phyloP scores from a whole-genome alignment of 176 grass and related monocot species.

The Phoenix dactylifera region DNA sequence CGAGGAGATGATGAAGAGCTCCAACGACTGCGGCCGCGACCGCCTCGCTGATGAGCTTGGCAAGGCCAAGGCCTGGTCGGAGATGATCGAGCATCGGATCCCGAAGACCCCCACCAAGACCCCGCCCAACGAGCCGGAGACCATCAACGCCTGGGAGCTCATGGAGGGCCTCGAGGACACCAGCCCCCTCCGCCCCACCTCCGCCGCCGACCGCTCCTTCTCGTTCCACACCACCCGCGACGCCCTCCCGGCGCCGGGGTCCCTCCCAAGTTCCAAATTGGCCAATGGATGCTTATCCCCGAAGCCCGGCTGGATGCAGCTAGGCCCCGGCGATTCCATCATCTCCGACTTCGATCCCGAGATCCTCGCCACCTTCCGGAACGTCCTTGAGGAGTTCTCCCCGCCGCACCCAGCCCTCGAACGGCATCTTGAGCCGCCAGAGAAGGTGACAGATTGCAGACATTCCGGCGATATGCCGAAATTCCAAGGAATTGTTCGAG shows the following conservation, averaged over 20 bases:
- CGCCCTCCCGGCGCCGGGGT: not conserved
- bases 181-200: slow-evolving; percentile 11
- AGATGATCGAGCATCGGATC: slow-evolving; percentile 33
- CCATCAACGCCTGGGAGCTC: slow-evolving; percentile 97
- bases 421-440: not conserved
- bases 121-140: slow-evolving; percentile 47
- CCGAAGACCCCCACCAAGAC: slow-evolving; percentile 48
- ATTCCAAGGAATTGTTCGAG: slow-evolving; percentile 58
- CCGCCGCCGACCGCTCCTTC: slow-evolving; percentile 12
- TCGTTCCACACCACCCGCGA: slow-evolving; percentile 18
- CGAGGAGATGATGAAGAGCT: slow-evolving; percentile 57
- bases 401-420: not conserved
- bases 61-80: slow-evolving; percentile 15
- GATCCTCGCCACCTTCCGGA: slow-evolving; percentile 41
- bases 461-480: slow-evolving; percentile 36
- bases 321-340: slow-evolving; percentile 10
- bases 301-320: too few species aligned
- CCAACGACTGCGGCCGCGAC: slow-evolving; percentile 11
- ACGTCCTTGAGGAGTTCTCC: slow-evolving; percentile 26
- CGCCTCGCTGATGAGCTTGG: slow-evolving; percentile 1
- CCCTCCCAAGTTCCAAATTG: too few species aligned
- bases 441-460: not conserved
- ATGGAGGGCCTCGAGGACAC: slow-evolving; percentile 87
- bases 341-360: slow-evolving; percentile 47
- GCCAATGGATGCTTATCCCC: too few species aligned